Base-by-base conservation (phyloP, 148 eudicot species). In the Mesembryanthemum crystallinum region DNA sequence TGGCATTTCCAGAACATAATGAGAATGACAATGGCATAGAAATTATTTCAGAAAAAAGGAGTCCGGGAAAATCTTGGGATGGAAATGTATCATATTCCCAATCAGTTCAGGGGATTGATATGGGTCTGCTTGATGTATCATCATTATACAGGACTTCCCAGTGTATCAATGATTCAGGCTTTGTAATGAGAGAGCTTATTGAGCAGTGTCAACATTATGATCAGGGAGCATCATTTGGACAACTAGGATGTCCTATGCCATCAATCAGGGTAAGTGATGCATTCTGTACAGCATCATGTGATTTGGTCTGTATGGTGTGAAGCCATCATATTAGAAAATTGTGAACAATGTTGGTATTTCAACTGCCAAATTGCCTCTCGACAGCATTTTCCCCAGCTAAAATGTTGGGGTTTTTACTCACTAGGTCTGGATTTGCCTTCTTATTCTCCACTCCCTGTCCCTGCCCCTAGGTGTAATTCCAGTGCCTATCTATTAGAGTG, bases 131-230 rank as follows among this genome's bases (percentile, higher is more conserved):
- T 64, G 87, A 78, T 32, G 76, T 79, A 71, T 78, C 89, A 71
- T 78, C 89, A 12, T 71, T 82, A 69, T 55, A 71, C 39, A 73
- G 78, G 73, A 78, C 78, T 69, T 70, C 88, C 23, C 83, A 82
- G 20, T 80, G 87, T 81, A 73, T 70, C 51, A 76, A 72, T 73
- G 84, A 72, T 79, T 62, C 91, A 55, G 80, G 80, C 68, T 69
- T 82, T 65, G 89, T 69, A 82, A 77, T 84, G 77, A 86, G 83
- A 51, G 91, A 85, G 61, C 82, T 82, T 67, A 64, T 88, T 59
- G 83, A 80, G 64, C 85, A 83, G 21, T 84, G 74, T 69, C 87
- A 85, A 47, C 81, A 73, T 74, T 81, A 80, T 72, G 85, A 82
- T 63, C 84, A 77, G 37, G 72, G 79, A 74, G 64, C 80, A 52